phyloP scores from a whole-genome alignment of 169 alveolate genomes.

The Plasmodium berghei region DNA sequence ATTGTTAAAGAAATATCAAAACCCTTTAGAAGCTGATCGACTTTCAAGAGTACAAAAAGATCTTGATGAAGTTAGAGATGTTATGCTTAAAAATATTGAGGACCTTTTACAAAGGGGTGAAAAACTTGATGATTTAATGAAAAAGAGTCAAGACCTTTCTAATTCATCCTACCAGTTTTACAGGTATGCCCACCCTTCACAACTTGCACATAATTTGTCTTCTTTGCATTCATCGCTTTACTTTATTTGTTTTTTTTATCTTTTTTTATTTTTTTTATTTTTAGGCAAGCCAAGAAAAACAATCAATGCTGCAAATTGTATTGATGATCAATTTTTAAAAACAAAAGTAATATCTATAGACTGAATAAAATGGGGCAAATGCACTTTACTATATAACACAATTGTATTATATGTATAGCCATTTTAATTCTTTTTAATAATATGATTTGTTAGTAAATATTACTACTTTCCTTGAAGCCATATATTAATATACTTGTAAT shows the following conservation, averaged over 20 bases:
- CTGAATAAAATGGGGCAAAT: too few species aligned
- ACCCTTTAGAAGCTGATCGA: slow-evolving; percentile 95
- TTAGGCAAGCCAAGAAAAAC: slow-evolving; percentile 91
- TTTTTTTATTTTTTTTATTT: slow-evolving; percentile 83
- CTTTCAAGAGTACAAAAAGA: slow-evolving; percentile 92
- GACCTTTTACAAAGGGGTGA: slow-evolving; percentile 95
- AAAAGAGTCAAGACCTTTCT: slow-evolving; percentile 92
- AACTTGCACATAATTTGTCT: not conserved
- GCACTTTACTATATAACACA: too few species aligned
- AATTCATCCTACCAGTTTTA: slow-evolving; percentile 80
- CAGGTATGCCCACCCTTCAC: slow-evolving; percentile 1
- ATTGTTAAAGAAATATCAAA: slow-evolving; percentile 90
- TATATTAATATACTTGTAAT: too few species aligned
- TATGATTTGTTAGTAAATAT: too few species aligned
- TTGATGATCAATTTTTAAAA: slow-evolving; percentile 40
- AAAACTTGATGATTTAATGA: slow-evolving; percentile 94
- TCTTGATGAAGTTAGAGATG: slow-evolving; percentile 92
- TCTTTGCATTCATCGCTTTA: not conserved
- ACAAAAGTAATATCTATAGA: not conserved
- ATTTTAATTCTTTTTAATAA: too few species aligned
- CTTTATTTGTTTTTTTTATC: too few species aligned
- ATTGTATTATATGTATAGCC: too few species aligned
- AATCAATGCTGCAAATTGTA: slow-evolving; percentile 93
- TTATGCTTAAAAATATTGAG: slow-evolving; percentile 85
- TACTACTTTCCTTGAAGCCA: too few species aligned